Percentiles rank a stretch among this genome's conserved stretches.
Evolutionary conservation across 1,284 basidiomycete species (phyloP).

Genomic region (Leccinum huronense): DNA sequence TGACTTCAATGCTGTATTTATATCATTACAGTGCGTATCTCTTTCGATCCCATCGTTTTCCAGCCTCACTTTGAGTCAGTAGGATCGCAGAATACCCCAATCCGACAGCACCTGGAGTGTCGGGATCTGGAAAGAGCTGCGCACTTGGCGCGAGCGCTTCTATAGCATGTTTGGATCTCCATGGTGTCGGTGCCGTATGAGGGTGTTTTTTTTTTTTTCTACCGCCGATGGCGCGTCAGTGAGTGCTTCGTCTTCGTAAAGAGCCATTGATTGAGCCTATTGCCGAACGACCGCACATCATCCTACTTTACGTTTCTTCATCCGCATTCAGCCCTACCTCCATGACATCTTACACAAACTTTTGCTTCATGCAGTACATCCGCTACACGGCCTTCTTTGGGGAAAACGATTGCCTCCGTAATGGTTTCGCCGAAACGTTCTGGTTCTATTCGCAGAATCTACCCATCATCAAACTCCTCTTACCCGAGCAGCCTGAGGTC

Average conservation of each 20-base stretch:
- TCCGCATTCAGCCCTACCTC: conserved; percentile 70
- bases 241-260: conserved; percentile 40
- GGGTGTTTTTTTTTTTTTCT: conserved; percentile 69
- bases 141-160: conserved; percentile 75
- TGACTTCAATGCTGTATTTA: conserved; percentile 78
- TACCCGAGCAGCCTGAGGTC: conserved; percentile 68
- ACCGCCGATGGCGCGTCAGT: conserved; percentile 80
- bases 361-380: conserved; percentile 78
- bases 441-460: conserved; percentile 79
- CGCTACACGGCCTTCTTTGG: conserved; percentile 64
- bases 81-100: conserved; percentile 71
- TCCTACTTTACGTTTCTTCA: conserved; percentile 79
- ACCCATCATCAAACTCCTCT: conserved; percentile 69
- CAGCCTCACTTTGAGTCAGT: conserved; percentile 15
- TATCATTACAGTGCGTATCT: conserved; percentile 67
- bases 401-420: conserved; percentile 52
- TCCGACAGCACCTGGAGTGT: conserved; percentile 60
- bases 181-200: conserved; percentile 79
- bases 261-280: conserved; percentile 3
- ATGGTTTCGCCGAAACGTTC: conserved; percentile 74
- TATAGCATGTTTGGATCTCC: conserved; percentile 70
- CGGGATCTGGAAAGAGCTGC: conserved; percentile 73
- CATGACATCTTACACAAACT: conserved; percentile 76
- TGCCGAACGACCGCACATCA: conserved; percentile 74
- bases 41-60: conserved; percentile 13